These are phyloP conservation scores for Lactuca sativa DNA, from an alignment of 129 eudicot genomes.

Conservation along the genomic window DNA sequence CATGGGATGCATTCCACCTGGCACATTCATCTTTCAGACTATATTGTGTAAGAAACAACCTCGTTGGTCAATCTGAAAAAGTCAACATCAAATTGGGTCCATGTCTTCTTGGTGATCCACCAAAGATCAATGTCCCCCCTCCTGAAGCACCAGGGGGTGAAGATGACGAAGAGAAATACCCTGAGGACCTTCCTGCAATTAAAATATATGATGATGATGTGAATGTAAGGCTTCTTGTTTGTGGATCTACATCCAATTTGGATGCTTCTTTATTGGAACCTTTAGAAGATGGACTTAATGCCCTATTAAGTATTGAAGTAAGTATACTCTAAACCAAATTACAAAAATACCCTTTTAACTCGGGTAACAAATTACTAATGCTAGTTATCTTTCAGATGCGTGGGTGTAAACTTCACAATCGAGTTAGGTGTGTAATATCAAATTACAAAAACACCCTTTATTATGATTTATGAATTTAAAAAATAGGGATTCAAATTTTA, in stretches of 20 bases:
- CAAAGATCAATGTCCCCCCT: conserved; percentile 67
- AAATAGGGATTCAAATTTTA: background rate
- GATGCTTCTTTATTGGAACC: conserved; percentile 69
- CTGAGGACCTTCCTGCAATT: conserved; percentile 76
- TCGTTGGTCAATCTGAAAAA: conserved; percentile 40
- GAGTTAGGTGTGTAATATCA: conserved; percentile 61
- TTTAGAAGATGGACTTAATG: conserved; percentile 89
- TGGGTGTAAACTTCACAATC: conserved; percentile 90
- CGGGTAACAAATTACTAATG: background rate
- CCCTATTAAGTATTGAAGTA: conserved; percentile 91
- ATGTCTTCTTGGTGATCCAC: conserved; percentile 78
- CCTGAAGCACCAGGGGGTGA: conserved; percentile 56
- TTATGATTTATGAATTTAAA: background rate
- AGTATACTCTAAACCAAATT: conserved; percentile 28
- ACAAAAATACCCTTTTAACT: conserved; percentile 6
- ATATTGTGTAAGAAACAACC: conserved; percentile 61
- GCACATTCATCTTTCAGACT: conserved; percentile 86
- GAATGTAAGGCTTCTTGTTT: conserved; percentile 68
- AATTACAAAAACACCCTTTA: no score
- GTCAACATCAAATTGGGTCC: conserved; percentile 57
- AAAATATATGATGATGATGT: conserved; percentile 91
- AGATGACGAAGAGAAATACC: conserved; percentile 74
- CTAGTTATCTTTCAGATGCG: conserved; percentile 60
- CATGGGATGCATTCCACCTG: conserved; percentile 94
- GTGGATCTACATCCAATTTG: conserved; percentile 63